A percentile compares a stretch with the other conserved stretches of the same genome.
Conservation (phyloP, 169 alveolate genomes). For the Plasmodium berghei region DNA sequence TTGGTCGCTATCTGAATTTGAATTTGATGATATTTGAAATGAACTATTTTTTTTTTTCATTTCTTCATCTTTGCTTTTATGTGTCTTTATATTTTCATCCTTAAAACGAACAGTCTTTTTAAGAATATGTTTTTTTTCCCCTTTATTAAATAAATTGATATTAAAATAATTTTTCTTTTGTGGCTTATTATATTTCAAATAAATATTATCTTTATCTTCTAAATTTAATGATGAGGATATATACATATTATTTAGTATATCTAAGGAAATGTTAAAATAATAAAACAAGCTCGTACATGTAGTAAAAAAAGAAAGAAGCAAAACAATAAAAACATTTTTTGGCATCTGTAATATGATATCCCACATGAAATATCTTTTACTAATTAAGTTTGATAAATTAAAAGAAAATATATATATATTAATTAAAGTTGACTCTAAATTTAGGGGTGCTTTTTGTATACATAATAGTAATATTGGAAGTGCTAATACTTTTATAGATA, state of each 20-base stretch:
- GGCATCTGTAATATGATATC: conserved; percentile 56
- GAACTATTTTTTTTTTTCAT: conserved; percentile 26
- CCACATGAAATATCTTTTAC: conserved; percentile 73
- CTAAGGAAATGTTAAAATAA: conserved; percentile 46
- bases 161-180: conserved; percentile 20
- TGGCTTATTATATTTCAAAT: conserved; percentile 21
- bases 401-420: conserved; percentile 65
- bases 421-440: conserved; percentile 59
- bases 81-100: conserved; percentile 14
- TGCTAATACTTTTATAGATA: conserved; percentile 59
- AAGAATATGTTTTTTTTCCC: conserved; percentile 14
- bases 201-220: conserved; percentile 34
- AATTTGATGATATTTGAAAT: conserved; percentile 36
- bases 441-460: conserved; percentile 64
- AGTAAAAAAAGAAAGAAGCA: conserved; percentile 61
- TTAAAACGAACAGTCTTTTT: conserved; percentile 70
- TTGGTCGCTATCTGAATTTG: conserved; percentile 63
- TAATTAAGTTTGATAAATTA: conserved; percentile 60
- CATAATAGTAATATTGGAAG: conserved; percentile 53
- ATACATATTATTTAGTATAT: conserved; percentile 41
- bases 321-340: conserved; percentile 53
- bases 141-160: conserved; percentile 16
- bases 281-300: conserved; percentile 58
- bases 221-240: conserved; percentile 11
- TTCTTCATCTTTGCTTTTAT: conserved; percentile 30